A percentile compares a stretch with the other conserved stretches of the same genome.
Evolutionary conservation across 2,329 filamentous ascomycete species (phyloP).

Genomic region (Trichoderma endophyticum): DNA sequence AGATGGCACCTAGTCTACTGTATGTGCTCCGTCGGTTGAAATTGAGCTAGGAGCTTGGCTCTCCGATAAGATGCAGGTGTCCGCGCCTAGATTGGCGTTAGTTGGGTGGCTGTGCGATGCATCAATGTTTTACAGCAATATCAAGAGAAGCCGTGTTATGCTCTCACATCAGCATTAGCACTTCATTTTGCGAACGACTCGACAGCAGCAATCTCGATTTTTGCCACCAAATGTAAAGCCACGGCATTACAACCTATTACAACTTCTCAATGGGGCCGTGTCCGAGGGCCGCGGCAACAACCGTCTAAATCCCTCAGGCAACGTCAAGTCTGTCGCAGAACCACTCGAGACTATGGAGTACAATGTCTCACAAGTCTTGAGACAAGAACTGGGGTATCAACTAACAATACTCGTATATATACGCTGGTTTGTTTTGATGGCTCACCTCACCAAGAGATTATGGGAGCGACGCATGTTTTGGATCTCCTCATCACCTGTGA

Average conservation of each 20-base stretch:
- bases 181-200: not conserved
- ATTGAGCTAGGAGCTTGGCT: slow-evolving; percentile 6
- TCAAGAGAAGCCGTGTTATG: not conserved
- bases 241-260: not conserved
- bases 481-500: not conserved
- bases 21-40: not conserved
- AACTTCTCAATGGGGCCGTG: not conserved
- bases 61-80: slow-evolving; percentile 15
- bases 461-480: not conserved
- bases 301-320: not conserved
- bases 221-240: not conserved
- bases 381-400: not conserved
- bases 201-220: not conserved
- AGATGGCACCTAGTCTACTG: not conserved
- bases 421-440: not conserved
- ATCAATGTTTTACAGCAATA: not conserved
- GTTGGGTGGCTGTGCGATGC: not conserved
- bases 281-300: not conserved
- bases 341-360: not conserved
- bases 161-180: not conserved
- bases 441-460: not conserved
- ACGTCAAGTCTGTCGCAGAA: not conserved
- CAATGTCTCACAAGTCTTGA: not conserved
- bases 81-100: not conserved
- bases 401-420: not conserved